Conservation (phyloP, 208 protist species). For the Acanthamoeba sp. region DNA sequence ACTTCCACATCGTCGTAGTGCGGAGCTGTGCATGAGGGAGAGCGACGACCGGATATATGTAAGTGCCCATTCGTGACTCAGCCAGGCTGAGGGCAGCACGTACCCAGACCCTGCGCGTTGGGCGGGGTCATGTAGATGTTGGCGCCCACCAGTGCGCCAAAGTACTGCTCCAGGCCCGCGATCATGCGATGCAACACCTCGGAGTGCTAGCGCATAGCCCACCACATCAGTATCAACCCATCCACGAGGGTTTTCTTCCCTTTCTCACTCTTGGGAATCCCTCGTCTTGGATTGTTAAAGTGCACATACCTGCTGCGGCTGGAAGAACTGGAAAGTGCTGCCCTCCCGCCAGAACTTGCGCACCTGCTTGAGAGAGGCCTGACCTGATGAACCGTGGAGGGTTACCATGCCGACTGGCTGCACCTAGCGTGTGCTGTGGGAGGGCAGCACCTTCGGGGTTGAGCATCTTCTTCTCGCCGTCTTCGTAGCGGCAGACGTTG, state of each 20-base stretch:
- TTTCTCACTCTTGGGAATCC: too few species aligned
- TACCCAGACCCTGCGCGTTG: slow-evolving; percentile 84
- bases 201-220: background rate
- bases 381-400: background rate
- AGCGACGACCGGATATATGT: background rate
- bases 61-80: background rate
- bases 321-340: slow-evolving; percentile 71
- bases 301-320: slow-evolving; percentile 26
- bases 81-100: slow-evolving; percentile 88
- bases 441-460: slow-evolving; percentile 7
- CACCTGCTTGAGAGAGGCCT: slow-evolving; percentile 34
- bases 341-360: slow-evolving; percentile 64
- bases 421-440: background rate
- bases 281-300: too few species aligned
- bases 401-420: background rate
- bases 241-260: too few species aligned
- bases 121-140: slow-evolving; percentile 96
- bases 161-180: slow-evolving; percentile 91
- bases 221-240: background rate
- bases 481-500: slow-evolving; percentile 65
- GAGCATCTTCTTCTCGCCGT: slow-evolving; percentile 71
- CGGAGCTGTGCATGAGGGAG: slow-evolving; percentile 86
- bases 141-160: slow-evolving; percentile 92
- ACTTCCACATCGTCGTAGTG: slow-evolving; percentile 98
- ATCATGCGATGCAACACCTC: slow-evolving; percentile 90